Evolutionary conservation across 1,284 basidiomycete genomes (phyloP).

Genomic region (Exobasidium rhododendri): DNA sequence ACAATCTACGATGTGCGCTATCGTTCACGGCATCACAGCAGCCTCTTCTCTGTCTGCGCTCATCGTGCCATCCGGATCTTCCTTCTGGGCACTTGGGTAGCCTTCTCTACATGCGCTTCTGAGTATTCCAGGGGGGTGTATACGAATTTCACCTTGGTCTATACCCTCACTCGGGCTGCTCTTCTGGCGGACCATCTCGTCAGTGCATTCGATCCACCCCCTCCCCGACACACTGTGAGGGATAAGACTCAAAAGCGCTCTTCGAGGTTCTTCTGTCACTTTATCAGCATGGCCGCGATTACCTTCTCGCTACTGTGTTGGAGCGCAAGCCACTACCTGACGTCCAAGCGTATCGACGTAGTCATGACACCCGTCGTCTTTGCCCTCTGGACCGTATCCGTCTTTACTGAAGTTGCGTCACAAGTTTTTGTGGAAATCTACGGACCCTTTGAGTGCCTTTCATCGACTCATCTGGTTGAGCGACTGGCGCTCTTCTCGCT

Average conservation of each 20-base stretch:
- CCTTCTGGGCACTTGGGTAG: neutral
- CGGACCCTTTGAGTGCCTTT: neutral
- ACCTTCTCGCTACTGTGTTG: neutral
- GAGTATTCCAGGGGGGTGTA: neutral
- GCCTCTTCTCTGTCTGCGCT: neutral
- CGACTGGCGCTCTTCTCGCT: neutral
- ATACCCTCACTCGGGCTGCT: neutral
- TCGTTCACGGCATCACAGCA: neutral
- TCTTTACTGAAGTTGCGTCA: neutral
- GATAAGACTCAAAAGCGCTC: neutral
- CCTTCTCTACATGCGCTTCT: neutral
- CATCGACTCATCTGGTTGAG: neutral
- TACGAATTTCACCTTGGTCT: neutral
- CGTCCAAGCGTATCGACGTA: neutral
- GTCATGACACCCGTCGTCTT: neutral
- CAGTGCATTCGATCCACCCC: neutral
- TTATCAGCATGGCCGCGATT: neutral
- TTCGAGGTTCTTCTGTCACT: neutral
- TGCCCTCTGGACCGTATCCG: neutral
- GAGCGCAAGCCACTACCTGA: neutral
- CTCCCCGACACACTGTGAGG: neutral
- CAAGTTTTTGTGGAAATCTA: neutral
- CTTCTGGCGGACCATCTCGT: neutral
- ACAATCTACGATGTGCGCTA: slow-evolving; percentile 1
- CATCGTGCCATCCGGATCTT: neutral